Percentiles rank a stretch among this genome's conserved stretches.
Evolutionary conservation across 169 alveolate species (phyloP).

Genomic region (Theileria equi): DNA sequence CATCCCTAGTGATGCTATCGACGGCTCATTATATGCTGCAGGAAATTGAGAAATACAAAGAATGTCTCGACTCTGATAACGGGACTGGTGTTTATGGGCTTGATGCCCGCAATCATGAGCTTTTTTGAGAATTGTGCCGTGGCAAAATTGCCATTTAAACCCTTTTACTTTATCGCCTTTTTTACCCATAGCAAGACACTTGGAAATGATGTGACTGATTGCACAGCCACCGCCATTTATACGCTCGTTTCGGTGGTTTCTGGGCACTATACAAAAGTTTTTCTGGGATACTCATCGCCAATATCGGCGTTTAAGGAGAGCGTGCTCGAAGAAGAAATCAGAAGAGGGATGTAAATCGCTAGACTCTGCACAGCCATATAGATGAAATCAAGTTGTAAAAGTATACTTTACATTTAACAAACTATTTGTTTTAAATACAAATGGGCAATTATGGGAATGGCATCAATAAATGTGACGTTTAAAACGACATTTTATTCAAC

Average conservation of each 20-base stretch:
- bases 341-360: constrained; percentile 1
- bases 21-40: background rate
- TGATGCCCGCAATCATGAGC: constrained; percentile 77
- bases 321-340: constrained; percentile 8
- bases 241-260: constrained; percentile 69
- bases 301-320: constrained; percentile 44
- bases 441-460: no score
- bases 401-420: no score
- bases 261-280: constrained; percentile 63
- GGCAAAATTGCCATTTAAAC: constrained; percentile 77
- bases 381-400: background rate
- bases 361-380: background rate
- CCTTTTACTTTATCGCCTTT: constrained; percentile 63
- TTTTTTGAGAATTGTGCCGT: constrained; percentile 73
- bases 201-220: constrained; percentile 64
- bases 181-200: constrained; percentile 69
- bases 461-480: no score
- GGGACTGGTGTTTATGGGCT: constrained; percentile 73
- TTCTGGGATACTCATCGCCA: constrained; percentile 66
- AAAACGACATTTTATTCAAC: no score
- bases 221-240: constrained; percentile 76
- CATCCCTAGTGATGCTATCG: no score
- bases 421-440: no score
- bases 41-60: constrained; percentile 27
- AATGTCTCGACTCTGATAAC: constrained; percentile 53